Conservation (phyloP, 805 yeast genomes). For the Ogataea nonfermentans region DNA sequence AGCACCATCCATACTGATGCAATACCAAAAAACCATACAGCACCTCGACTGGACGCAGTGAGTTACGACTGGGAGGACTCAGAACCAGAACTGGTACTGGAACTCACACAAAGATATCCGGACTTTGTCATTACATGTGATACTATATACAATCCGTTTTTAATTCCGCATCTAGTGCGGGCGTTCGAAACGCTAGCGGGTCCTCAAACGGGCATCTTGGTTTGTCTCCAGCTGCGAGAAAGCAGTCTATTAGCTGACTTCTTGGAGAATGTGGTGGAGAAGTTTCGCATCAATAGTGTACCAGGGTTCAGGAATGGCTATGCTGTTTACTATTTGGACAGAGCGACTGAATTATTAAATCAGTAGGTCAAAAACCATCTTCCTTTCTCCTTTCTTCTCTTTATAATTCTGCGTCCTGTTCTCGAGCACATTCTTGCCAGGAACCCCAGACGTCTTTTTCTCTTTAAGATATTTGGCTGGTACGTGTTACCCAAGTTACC, state of each 20-base stretch:
- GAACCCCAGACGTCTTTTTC: slow-evolving; percentile 90
- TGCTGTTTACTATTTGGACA: slow-evolving; percentile 40
- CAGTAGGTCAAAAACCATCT: slow-evolving; percentile 90
- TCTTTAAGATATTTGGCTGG: slow-evolving; percentile 87
- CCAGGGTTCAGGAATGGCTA: slow-evolving; percentile 42
- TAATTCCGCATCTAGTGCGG: slow-evolving; percentile 48
- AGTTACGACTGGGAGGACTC: slow-evolving; percentile 64
- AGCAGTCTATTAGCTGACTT: slow-evolving; percentile 48
- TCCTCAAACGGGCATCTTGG: slow-evolving; percentile 34
- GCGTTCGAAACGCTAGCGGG: slow-evolving; percentile 41
- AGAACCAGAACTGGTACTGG: slow-evolving; percentile 11
- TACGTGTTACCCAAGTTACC: slow-evolving; percentile 92
- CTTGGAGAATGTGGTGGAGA: slow-evolving; percentile 33
- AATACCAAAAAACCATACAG: slow-evolving; percentile 3
- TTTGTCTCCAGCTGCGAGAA: slow-evolving; percentile 57
- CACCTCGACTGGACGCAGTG: slow-evolving; percentile 40
- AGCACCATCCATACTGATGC: slow-evolving; percentile 19
- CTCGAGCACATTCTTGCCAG: slow-evolving; percentile 75
- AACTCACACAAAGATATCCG: slow-evolving; percentile 25
- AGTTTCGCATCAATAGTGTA: slow-evolving; percentile 38
- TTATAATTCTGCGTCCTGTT: slow-evolving; percentile 75
- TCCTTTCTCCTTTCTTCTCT: slow-evolving; percentile 80
- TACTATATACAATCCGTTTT: slow-evolving; percentile 61
- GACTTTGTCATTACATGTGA: slow-evolving; percentile 61
- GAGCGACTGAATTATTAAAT: slow-evolving; percentile 8